Percentiles rank a stretch among this genome's conserved stretches.
phyloP scores from a whole-genome alignment of 1,284 basidiomycete genomes.

The Cryptococcus neoformans region DNA sequence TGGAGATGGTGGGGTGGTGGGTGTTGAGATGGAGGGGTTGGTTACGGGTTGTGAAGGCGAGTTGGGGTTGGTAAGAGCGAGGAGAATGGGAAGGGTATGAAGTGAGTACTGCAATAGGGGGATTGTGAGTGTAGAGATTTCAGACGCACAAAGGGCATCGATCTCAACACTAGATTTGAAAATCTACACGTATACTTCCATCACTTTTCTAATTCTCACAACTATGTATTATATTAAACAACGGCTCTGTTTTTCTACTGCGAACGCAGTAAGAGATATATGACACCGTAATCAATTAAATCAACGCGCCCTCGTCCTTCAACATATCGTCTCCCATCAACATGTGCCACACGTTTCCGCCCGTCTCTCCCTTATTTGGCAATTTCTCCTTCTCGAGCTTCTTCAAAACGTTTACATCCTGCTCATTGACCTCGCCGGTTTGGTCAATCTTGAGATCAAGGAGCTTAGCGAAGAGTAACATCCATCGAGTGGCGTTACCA shows the following conservation, averaged over 20 bases:
- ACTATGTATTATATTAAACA: no score
- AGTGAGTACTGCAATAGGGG: no score
- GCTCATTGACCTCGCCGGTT: neutral
- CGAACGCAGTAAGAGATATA: no score
- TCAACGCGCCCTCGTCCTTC: slow-evolving; percentile 33
- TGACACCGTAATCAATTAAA: neutral
- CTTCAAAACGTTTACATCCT: slow-evolving; percentile 18
- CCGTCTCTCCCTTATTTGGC: slow-evolving; percentile 21
- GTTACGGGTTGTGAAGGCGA: slow-evolving; percentile 31
- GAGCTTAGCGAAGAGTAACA: slow-evolving; percentile 32
- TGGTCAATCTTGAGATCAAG: slow-evolving; percentile 18
- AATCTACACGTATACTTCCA: no score
- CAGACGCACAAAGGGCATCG: no score
- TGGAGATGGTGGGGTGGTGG: slow-evolving; percentile 38
- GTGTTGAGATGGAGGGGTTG: slow-evolving; percentile 34
- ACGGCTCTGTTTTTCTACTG: no score
- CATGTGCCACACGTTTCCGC: slow-evolving; percentile 44
- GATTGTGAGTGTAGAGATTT: no score
- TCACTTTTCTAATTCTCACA: no score
- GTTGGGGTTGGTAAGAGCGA: slow-evolving; percentile 5
- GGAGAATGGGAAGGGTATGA: neutral
- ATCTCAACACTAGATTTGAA: no score
- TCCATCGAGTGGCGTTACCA: slow-evolving; percentile 44
- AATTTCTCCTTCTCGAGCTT: slow-evolving; percentile 23
- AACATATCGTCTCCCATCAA: slow-evolving; percentile 41